Base-by-base conservation (phyloP, 1,284 basidiomycete genomes). In the Trichosporon coremiiforme region DNA sequence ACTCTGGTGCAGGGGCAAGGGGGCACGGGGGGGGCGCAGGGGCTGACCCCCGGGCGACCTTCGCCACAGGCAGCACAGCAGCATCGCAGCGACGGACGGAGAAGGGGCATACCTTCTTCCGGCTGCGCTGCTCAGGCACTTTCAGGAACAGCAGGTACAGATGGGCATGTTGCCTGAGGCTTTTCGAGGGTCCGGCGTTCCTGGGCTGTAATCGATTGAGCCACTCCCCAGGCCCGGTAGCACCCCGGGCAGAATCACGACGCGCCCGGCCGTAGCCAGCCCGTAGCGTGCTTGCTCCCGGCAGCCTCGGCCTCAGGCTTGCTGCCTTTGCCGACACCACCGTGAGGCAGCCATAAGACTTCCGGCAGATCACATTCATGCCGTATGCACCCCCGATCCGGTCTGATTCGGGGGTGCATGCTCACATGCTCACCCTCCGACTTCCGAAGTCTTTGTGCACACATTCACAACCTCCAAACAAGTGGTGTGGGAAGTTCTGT, bases 251-350 rank as follows among this genome's bases (percentile, higher is more conserved):
- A 20, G 50, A 53, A 53, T 53, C 50, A 53, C 47, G 50, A 53
- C 50, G 50, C 50, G 50, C 50, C 25, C 50, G 25, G 22, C 33
- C 33, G 33, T 35, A 35, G 33, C 33, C 9, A 25, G 33, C 7
- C 50, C 50, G 50, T 53, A 53, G 50, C 50, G 50, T 53, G 50
- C 25, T 53, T 53, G 50, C 50, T 53, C 25, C 50, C 50, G 50
- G 50, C 41, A n/a, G 17, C 41, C 41, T n/a, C 41, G 25, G 25
- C 25, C 33, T 10, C 33, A 35, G 36, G 10, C 36, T 38, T 38
- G 9, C 36, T 38, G 36, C 36, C 36, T 12, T 6, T 10, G 33
- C 33, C 9, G 9, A 10, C 6, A 10, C 9, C 33, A 35, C 6
- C 25, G 25, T 25, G 25, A 25, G 25, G 25, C 25, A 25, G 25